Evolutionary conservation across 1,139 yeast genomes (phyloP).

Genomic region (Candida glucosophila): DNA sequence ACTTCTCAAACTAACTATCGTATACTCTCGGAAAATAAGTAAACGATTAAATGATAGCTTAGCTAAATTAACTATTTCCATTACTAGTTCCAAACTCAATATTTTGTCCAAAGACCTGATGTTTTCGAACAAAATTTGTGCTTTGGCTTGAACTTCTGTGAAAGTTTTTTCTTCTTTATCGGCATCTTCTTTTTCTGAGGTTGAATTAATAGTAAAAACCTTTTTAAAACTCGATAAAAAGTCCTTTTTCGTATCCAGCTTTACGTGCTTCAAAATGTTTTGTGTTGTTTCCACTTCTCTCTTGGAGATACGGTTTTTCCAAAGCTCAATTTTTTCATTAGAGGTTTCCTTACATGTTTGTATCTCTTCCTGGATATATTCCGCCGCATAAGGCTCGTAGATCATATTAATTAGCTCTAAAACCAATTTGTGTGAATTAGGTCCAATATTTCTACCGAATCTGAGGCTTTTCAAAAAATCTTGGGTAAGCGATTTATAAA

Average conservation of each 20-base stretch:
- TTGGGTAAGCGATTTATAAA: conserved; percentile 20
- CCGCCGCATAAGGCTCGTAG: conserved; percentile 38
- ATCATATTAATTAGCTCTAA: conserved; percentile 39
- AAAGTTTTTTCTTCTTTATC: conserved; percentile 16
- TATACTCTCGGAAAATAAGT: conserved; percentile 22
- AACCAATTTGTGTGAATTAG: conserved; percentile 20
- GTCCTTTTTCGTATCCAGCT: conserved; percentile 35
- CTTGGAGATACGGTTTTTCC: conserved; percentile 27
- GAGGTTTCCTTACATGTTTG: conserved; percentile 19
- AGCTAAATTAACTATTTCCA: conserved; percentile 32
- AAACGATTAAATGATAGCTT: conserved; percentile 26
- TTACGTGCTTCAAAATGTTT: conserved; percentile 31
- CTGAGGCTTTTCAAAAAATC: conserved; percentile 18
- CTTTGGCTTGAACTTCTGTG: conserved; percentile 36
- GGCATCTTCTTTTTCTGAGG: conserved; percentile 8
- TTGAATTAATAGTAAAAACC: conserved; percentile 39
- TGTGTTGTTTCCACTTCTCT: conserved; percentile 35
- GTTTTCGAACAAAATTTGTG: conserved; percentile 35
- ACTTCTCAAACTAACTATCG: conserved; percentile 22
- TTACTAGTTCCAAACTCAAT: conserved; percentile 33
- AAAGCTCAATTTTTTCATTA: conserved; percentile 18
- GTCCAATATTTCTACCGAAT: conserved; percentile 27
- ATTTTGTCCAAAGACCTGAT: conserved; percentile 32
- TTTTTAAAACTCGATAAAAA: conserved; percentile 54
- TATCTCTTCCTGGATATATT: conserved; percentile 42